phyloP scores from a whole-genome alignment of 2,329 filamentous ascomycete species.

The Intubia oerlemansii region DNA sequence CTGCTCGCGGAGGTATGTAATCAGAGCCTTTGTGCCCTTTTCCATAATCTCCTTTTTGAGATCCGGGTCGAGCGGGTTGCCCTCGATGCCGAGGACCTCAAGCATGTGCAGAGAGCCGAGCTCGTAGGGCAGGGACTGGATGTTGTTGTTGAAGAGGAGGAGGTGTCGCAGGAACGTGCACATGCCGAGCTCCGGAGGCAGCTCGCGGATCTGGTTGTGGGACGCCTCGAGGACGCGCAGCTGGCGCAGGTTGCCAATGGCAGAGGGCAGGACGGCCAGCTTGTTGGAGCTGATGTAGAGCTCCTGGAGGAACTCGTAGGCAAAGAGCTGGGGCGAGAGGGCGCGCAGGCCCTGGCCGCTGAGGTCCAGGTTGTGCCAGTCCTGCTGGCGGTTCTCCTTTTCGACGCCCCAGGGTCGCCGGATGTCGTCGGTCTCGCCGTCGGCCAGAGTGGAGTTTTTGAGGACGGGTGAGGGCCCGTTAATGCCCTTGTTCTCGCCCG shows the following conservation, averaged over 20 bases:
- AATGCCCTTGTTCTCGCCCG: slow-evolving; percentile 47
- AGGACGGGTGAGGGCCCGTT: slow-evolving; percentile 28
- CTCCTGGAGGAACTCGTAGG: slow-evolving; percentile 75
- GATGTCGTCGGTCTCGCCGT: slow-evolving; percentile 33
- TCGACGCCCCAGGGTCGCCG: slow-evolving; percentile 38
- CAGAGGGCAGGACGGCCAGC: slow-evolving; percentile 54
- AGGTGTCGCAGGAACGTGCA: slow-evolving; percentile 78
- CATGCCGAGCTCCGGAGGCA: slow-evolving; percentile 91
- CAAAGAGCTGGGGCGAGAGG: slow-evolving; percentile 59
- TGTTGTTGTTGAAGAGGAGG: slow-evolving; percentile 74
- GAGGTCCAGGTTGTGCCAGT: slow-evolving; percentile 86
- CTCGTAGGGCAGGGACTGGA: slow-evolving; percentile 64
- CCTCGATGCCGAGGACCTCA: slow-evolving; percentile 78
- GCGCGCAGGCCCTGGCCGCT: slow-evolving; percentile 87
- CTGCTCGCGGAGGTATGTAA: slow-evolving; percentile 64
- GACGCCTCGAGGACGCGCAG: slow-evolving; percentile 74
- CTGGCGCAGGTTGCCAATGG: slow-evolving; percentile 64
- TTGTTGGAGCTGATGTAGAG: slow-evolving; percentile 91
- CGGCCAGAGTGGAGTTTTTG: slow-evolving; percentile 25
- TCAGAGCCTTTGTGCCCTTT: slow-evolving; percentile 66
- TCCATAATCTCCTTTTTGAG: slow-evolving; percentile 70
- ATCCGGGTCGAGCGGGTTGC: slow-evolving; percentile 61
- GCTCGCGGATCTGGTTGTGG: slow-evolving; percentile 59
- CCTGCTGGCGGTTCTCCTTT: slow-evolving; percentile 50
- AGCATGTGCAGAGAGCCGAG: slow-evolving; percentile 75